Conservation (phyloP, 495 filamentous ascomycete species). For the Cercophora newfieldiana region DNA sequence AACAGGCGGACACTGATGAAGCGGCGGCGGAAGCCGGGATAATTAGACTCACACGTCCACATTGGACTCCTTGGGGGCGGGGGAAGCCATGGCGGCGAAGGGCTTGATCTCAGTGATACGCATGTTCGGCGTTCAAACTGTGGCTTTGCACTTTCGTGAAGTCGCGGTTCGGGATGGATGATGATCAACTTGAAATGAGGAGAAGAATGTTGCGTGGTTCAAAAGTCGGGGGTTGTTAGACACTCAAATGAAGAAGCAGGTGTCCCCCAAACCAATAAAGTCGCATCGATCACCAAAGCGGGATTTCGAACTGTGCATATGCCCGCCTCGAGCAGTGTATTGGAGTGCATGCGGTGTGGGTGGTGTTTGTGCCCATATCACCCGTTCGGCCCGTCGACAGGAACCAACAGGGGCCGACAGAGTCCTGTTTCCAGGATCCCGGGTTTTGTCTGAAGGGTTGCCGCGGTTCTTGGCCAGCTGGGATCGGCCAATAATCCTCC, state of each 20-base stretch:
- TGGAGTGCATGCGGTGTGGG: no score
- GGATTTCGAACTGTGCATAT: neutral
- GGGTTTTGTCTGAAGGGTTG: neutral
- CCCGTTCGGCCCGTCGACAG: neutral
- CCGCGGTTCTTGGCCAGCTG: no score
- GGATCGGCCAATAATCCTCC: no score
- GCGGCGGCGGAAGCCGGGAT: neutral
- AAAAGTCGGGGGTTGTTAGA: neutral
- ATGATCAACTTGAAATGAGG: neutral
- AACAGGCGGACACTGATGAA: no score
- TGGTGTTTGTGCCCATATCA: no score
- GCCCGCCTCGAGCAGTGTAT: neutral
- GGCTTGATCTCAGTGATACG: no score
- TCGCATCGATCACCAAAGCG: neutral
- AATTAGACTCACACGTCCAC: conserved; percentile 40
- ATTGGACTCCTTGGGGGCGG: conserved; percentile 28
- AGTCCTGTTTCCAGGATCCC: neutral
- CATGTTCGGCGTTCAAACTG: no score
- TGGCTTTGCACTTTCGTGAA: no score
- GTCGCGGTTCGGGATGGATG: no score
- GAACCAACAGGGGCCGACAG: neutral
- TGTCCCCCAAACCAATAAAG: neutral
- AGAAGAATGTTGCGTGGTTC: neutral
- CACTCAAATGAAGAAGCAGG: neutral
- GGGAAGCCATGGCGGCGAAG: neutral